phyloP scores from a whole-genome alignment of 768 basidiomycete genomes.

The Pleurotus ostreatus region DNA sequence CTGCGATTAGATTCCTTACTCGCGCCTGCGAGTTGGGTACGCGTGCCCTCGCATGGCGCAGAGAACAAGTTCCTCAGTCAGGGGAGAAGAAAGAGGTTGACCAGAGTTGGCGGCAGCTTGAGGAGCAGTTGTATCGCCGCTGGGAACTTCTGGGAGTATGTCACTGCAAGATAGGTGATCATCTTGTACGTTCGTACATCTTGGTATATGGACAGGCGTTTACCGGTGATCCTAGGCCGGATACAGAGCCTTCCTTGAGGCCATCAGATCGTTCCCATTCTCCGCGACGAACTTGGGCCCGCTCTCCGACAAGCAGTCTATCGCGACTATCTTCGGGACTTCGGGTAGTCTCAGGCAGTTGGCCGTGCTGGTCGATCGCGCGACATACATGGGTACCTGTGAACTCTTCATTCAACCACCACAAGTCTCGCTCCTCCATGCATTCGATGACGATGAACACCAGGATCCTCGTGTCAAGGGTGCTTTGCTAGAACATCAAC shows the following conservation, averaged over 20 bases:
- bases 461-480: constrained; percentile 33
- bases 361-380: constrained; percentile 54
- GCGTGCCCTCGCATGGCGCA: constrained; percentile 35
- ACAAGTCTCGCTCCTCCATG: constrained; percentile 42
- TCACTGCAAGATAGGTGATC: constrained; percentile 72
- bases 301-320: constrained; percentile 23
- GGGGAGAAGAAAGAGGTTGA: constrained; percentile 23
- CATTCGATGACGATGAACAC: constrained; percentile 17
- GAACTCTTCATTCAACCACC: constrained; percentile 56
- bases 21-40: constrained; percentile 55
- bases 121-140: constrained; percentile 62
- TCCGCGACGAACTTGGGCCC: constrained; percentile 32
- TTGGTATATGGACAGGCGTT: constrained; percentile 1
- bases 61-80: constrained; percentile 13
- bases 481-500: constrained; percentile 58
- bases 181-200: constrained; percentile 46
- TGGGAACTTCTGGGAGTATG: constrained; percentile 84
- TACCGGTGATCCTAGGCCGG: constrained; percentile 41
- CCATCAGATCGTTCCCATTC: constrained; percentile 55
- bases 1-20: constrained; percentile 64
- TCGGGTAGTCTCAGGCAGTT: constrained; percentile 50
- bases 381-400: constrained; percentile 63
- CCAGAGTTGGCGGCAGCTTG: constrained; percentile 52
- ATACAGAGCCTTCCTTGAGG: constrained; percentile 49
- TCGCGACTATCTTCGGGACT: constrained; percentile 33